Evolutionary conservation across 805 yeast species (phyloP).

Genomic region (Candida pini): DNA sequence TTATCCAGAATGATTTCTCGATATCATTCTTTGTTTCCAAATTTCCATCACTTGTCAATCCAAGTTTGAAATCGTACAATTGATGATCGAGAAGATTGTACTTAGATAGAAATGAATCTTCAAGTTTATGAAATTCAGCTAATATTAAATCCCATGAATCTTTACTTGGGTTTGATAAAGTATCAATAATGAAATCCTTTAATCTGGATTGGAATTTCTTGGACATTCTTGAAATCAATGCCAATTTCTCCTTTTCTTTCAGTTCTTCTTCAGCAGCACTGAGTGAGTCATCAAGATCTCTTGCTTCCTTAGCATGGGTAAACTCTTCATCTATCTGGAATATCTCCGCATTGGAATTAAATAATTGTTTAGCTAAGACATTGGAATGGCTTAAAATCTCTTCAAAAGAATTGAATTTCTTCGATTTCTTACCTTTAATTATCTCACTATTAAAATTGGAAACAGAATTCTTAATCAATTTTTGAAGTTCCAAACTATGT

Average conservation of each 20-base stretch:
- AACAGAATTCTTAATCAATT: slow-evolving; percentile 31
- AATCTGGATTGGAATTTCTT: slow-evolving; percentile 43
- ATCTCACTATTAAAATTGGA: slow-evolving; percentile 24
- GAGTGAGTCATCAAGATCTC: slow-evolving; percentile 27
- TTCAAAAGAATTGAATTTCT: slow-evolving; percentile 12
- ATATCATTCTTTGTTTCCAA: slow-evolving; percentile 36
- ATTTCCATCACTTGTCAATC: slow-evolving; percentile 43
- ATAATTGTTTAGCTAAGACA: slow-evolving; percentile 18
- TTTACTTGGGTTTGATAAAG: slow-evolving; percentile 43
- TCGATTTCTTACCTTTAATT: slow-evolving; percentile 18
- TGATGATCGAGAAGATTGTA: slow-evolving; percentile 19
- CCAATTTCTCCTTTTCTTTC: slow-evolving; percentile 35
- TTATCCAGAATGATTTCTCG: slow-evolving; percentile 57
- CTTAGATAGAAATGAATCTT: slow-evolving; percentile 27
- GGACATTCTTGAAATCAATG: slow-evolving; percentile 35
- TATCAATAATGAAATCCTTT: slow-evolving; percentile 44
- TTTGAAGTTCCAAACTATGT: slow-evolving; percentile 36
- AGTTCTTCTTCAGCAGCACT: slow-evolving; percentile 27
- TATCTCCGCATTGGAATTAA: slow-evolving; percentile 28
- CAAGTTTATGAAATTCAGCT: slow-evolving; percentile 34
- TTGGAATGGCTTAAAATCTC: slow-evolving; percentile 22
- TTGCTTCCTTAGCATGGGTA: slow-evolving; percentile 28
- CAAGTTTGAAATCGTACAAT: slow-evolving; percentile 60
- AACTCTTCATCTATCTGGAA: slow-evolving; percentile 30
- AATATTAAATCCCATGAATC: slow-evolving; percentile 60